A percentile compares a stretch with the other conserved stretches of the same genome.
Evolutionary conservation across 2,329 filamentous ascomycete species (phyloP).

Genomic region (Capronia epimyces): DNA sequence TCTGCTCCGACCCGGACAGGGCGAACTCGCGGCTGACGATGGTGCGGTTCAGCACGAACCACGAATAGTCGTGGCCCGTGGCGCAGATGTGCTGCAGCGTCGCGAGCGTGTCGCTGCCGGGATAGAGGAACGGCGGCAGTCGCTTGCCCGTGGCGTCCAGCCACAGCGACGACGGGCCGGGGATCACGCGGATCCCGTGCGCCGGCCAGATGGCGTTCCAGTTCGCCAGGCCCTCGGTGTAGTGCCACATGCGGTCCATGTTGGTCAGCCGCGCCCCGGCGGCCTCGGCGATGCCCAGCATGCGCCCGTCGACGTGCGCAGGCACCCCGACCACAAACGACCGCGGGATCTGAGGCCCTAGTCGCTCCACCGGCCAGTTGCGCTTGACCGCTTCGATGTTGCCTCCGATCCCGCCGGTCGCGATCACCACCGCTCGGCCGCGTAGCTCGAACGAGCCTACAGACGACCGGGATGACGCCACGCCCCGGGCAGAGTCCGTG

Average conservation of each 20-base stretch:
- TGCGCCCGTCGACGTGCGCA: conserved; percentile 59
- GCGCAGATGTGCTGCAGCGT: conserved; percentile 56
- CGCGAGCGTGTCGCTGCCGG: conserved; percentile 53
- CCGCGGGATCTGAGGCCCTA: conserved; percentile 53
- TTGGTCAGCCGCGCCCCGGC: conserved; percentile 55
- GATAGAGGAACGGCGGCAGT: conserved; percentile 53
- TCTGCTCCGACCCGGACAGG: conserved; percentile 59
- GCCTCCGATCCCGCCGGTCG: conserved; percentile 57
- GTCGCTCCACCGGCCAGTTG: conserved; percentile 53
- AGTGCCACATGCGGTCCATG: conserved; percentile 62
- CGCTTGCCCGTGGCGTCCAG: conserved; percentile 57
- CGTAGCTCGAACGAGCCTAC: conserved; percentile 51
- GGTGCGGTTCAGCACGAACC: conserved; percentile 56
- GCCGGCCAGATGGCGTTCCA: conserved; percentile 59
- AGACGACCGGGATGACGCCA: conserved; percentile 45
- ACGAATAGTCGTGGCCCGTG: conserved; percentile 59
- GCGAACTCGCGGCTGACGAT: conserved; percentile 60
- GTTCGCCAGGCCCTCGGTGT: conserved; percentile 58
- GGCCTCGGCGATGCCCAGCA: conserved; percentile 53
- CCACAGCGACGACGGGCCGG: conserved; percentile 58
- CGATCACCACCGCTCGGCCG: conserved; percentile 51
- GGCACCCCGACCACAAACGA: conserved; percentile 58
- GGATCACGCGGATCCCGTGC: conserved; percentile 57
- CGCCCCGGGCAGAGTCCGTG: conserved; percentile 49
- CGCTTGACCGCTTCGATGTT: conserved; percentile 57